These are phyloP conservation scores for Aspergillus chevalieri DNA, from an alignment of 2,329 filamentous ascomycete species.

Conservation along the genomic window DNA sequence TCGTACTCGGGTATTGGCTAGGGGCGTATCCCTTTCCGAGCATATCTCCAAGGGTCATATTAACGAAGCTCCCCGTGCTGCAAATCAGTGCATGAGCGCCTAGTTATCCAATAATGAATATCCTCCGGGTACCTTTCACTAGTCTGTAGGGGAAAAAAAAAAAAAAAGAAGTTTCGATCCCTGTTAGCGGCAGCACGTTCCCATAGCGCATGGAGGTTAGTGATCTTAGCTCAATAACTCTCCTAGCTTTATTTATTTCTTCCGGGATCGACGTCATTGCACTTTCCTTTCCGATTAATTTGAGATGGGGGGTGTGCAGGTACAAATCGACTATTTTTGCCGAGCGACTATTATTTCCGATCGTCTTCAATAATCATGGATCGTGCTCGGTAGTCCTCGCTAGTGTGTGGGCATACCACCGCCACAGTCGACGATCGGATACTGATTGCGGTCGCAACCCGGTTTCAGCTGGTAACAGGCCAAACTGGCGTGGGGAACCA, in stretches of 20 bases:
- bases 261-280: neutral
- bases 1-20: neutral
- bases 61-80: too few species aligned
- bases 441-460: too few species aligned
- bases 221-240: too few species aligned
- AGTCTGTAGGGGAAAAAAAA: too few species aligned
- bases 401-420: neutral
- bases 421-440: neutral
- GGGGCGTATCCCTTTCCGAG: neutral
- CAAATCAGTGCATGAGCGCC: too few species aligned
- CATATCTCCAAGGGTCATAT: neutral
- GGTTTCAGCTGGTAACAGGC: too few species aligned
- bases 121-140: too few species aligned
- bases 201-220: too few species aligned
- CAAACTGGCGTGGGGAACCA: too few species aligned
- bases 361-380: neutral
- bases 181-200: too few species aligned
- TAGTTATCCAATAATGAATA: too few species aligned
- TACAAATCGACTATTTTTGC: neutral
- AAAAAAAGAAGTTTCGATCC: too few species aligned
- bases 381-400: neutral
- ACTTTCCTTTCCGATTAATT: neutral
- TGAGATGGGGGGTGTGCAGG: neutral
- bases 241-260: neutral
- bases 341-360: neutral